phyloP scores from a whole-genome alignment of 352 stramenopile species.

The Globisporangium megalacanthum region DNA sequence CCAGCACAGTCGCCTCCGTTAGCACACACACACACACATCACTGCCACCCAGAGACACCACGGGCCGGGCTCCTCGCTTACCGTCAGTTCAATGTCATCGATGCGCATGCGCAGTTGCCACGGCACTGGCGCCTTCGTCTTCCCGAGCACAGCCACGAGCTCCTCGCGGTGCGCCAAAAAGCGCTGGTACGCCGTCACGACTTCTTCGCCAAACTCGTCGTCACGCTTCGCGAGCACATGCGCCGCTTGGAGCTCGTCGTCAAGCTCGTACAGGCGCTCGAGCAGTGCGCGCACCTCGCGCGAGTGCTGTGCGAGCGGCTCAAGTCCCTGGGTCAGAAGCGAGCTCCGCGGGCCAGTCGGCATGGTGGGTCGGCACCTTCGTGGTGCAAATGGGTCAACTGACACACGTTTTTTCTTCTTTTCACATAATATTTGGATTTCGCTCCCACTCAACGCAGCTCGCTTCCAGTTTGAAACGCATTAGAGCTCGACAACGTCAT shows the following conservation, averaged over 20 bases:
- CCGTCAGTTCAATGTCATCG: slow-evolving; percentile 77
- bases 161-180: slow-evolving; percentile 48
- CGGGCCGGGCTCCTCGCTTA: slow-evolving; percentile 6
- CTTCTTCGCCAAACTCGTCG: slow-evolving; percentile 55
- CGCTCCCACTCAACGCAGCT: too few relatives aligned
- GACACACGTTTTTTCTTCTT: too few relatives aligned
- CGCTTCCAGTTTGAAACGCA: not conserved
- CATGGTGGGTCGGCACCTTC: not conserved
- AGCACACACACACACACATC: too few relatives aligned
- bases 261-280: slow-evolving; percentile 35
- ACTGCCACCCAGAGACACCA: slow-evolving; percentile 19
- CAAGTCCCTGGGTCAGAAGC: slow-evolving; percentile 44
- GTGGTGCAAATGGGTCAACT: too few relatives aligned
- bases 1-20: not conserved
- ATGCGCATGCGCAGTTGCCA: slow-evolving; percentile 75
- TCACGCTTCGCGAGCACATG: slow-evolving; percentile 52
- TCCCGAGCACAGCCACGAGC: slow-evolving; percentile 43
- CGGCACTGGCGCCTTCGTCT: slow-evolving; percentile 33
- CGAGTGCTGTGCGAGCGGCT: slow-evolving; percentile 26
- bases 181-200: slow-evolving; percentile 47
- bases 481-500: slow-evolving; percentile 61
- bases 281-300: slow-evolving; percentile 24
- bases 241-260: slow-evolving; percentile 49
- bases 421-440: too few relatives aligned
- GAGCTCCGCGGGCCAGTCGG: slow-evolving; percentile 14